phyloP scores from a whole-genome alignment of 2,329 filamentous ascomycete species.

The Stagonosporopsis rhizophila region DNA sequence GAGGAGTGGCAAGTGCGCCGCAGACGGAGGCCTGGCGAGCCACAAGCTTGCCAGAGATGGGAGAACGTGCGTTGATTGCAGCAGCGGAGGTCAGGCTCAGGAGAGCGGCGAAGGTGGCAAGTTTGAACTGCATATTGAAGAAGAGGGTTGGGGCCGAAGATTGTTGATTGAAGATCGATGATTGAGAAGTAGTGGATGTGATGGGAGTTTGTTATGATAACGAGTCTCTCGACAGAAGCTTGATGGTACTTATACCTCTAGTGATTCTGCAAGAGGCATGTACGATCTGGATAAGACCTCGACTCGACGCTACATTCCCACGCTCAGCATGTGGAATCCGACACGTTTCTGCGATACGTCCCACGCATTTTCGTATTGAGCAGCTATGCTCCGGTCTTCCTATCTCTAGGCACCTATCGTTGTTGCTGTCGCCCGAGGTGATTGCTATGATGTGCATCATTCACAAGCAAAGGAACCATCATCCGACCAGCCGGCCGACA shows the following conservation, averaged over 20 bases:
- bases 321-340: not conserved
- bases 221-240: not conserved
- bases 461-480: not conserved
- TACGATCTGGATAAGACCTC: not conserved
- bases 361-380: not conserved
- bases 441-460: not conserved
- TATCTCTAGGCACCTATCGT: constrained; percentile 5
- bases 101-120: constrained; percentile 18
- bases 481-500: not conserved
- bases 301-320: not conserved
- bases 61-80: constrained; percentile 12
- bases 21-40: constrained; percentile 22
- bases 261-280: not conserved
- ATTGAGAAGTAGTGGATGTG: not conserved
- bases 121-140: constrained; percentile 22
- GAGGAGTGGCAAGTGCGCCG: constrained; percentile 20
- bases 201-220: not conserved
- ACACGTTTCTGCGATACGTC: not conserved
- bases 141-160: not conserved
- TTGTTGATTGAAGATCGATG: too few relatives aligned
- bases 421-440: not conserved
- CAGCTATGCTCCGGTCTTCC: not conserved
- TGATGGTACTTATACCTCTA: not conserved
- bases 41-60: constrained; percentile 4
- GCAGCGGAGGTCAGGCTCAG: constrained; percentile 22